Conservation (phyloP, 139 green algal species). For the Chlamydomonas urium region DNA sequence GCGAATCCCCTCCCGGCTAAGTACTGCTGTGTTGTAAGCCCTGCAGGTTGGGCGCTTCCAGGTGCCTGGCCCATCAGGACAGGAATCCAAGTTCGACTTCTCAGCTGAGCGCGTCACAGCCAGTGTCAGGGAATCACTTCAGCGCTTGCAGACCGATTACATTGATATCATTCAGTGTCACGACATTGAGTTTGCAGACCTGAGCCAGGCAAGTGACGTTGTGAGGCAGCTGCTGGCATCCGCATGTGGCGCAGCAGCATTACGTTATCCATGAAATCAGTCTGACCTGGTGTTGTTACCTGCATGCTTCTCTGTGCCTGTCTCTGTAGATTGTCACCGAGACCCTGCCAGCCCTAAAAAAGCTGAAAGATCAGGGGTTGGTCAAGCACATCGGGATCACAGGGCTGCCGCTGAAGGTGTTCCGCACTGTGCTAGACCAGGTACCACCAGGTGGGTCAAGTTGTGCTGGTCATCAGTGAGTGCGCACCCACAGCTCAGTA, state of each 20-base stretch:
- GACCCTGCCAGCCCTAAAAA: constrained; percentile 81
- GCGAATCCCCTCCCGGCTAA: too few relatives aligned
- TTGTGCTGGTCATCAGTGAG: too few relatives aligned
- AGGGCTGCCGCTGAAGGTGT: constrained; percentile 79
- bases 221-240: not conserved
- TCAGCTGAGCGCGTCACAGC: constrained; percentile 63
- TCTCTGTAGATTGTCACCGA: constrained; percentile 82
- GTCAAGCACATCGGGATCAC: constrained; percentile 88
- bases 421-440: constrained; percentile 71
- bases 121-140: constrained; percentile 73
- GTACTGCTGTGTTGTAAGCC: too few relatives aligned
- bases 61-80: too few relatives aligned
- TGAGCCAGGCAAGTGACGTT: constrained; percentile 73
- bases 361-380: constrained; percentile 74
- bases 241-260: not conserved
- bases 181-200: constrained; percentile 89
- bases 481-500: too few relatives aligned
- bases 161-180: constrained; percentile 56
- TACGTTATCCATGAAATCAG: too few relatives aligned
- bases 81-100: constrained; percentile 89
- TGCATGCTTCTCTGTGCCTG: too few relatives aligned
- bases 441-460: constrained; percentile 32
- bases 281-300: too few relatives aligned
- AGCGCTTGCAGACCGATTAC: constrained; percentile 48
- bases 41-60: too few relatives aligned